phyloP scores from a whole-genome alignment of 176 grass and related monocot genomes.

The Metroxylon sagu region DNA sequence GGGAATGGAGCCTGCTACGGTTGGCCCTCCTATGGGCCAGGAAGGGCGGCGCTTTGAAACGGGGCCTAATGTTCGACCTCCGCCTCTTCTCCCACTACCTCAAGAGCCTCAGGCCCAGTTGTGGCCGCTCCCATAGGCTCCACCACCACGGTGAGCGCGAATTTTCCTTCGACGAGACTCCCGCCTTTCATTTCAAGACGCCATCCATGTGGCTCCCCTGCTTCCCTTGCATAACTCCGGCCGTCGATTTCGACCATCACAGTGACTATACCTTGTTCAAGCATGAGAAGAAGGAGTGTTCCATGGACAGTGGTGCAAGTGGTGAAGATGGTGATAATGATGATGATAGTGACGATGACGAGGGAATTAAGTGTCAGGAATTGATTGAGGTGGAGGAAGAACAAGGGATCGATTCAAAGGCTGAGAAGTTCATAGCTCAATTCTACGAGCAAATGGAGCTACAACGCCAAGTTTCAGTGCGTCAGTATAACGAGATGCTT shows the following conservation, averaged over 20 bases:
- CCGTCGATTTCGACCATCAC: background rate
- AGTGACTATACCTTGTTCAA: slow-evolving; percentile 39
- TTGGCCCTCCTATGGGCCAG: slow-evolving; percentile 59
- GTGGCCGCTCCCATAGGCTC: slow-evolving; percentile 16
- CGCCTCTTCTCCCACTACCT: background rate
- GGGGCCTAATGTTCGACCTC: slow-evolving; percentile 12
- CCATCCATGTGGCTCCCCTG: slow-evolving; percentile 40
- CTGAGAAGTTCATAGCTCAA: slow-evolving; percentile 74
- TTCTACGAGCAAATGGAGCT: slow-evolving; percentile 76
- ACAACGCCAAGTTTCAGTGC: slow-evolving; percentile 52
- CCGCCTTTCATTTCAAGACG: slow-evolving; percentile 53
- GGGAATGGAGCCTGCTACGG: slow-evolving; percentile 53
- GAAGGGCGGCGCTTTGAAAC: slow-evolving; percentile 31
- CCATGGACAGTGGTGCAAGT: too few relatives aligned
- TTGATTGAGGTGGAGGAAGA: background rate
- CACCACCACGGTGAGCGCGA: slow-evolving; percentile 50
- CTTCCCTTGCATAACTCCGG: slow-evolving; percentile 59
- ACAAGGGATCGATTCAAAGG: slow-evolving; percentile 61
- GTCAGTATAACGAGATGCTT: slow-evolving; percentile 70
- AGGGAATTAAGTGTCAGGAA: background rate
- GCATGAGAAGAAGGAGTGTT: background rate
- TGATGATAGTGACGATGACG: slow-evolving; percentile 5
- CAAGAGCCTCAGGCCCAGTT: slow-evolving; percentile 28
- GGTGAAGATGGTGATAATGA: background rate
- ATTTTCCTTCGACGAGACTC: slow-evolving; percentile 88